Conservation (phyloP, 768 basidiomycete species). For the Paxillus involutus region DNA sequence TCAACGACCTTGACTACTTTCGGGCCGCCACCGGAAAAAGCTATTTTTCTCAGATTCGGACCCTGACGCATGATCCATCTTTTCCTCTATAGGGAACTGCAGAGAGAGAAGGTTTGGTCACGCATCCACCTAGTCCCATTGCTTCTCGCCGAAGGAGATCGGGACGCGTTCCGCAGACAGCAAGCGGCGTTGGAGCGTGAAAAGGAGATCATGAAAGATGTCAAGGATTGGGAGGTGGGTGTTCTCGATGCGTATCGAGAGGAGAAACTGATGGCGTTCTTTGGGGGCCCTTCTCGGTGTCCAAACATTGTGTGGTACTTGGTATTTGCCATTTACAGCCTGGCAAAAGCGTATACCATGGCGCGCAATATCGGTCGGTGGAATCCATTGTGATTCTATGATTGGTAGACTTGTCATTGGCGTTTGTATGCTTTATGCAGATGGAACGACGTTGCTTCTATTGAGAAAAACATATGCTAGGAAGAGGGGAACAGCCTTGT, state of each 20-base stretch:
- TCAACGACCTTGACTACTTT: conserved; percentile 36
- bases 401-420: conserved; percentile 16
- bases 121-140: conserved; percentile 92
- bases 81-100: conserved; percentile 72
- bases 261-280: conserved; percentile 14
- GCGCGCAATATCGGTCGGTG: conserved; percentile 62
- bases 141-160: conserved; percentile 90
- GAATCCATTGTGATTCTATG: conserved; percentile 62
- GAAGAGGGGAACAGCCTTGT: conserved; percentile 21
- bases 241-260: conserved; percentile 17
- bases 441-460: background rate
- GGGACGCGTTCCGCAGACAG: conserved; percentile 80
- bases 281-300: background rate
- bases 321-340: conserved; percentile 44
- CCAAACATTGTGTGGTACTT: conserved; percentile 6
- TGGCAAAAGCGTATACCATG: conserved; percentile 87
- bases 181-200: conserved; percentile 79
- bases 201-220: conserved; percentile 92
- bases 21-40: conserved; percentile 43
- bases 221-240: conserved; percentile 92
- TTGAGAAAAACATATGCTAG: conserved; percentile 11
- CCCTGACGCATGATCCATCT: conserved; percentile 21
- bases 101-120: conserved; percentile 93
- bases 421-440: background rate
- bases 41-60: conserved; percentile 44